phyloP scores from a whole-genome alignment of 192 early-diverging fungal genomes.

The Coemansia furcata region DNA sequence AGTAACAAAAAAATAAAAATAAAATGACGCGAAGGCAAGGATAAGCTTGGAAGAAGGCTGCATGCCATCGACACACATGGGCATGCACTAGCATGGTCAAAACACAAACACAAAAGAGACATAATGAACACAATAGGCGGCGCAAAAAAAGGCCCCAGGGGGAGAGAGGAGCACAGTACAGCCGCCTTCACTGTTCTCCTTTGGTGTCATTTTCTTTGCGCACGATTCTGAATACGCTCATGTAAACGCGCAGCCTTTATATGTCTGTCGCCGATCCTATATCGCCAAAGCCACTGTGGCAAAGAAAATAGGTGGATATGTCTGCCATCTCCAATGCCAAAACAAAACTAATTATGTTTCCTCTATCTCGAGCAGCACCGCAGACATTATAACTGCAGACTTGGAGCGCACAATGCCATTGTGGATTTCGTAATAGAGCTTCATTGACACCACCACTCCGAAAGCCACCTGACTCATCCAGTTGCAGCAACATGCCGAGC shows the following conservation, averaged over 20 bases:
- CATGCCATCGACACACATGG: neutral
- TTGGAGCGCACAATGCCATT: too few species aligned
- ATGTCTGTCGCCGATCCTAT: neutral
- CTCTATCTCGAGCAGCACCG: neutral
- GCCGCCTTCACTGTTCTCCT: conserved; percentile 1
- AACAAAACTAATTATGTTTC: neutral
- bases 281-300: neutral
- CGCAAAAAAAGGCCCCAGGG: neutral
- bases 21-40: neutral
- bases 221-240: conserved; percentile 3
- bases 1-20: neutral
- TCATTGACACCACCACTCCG: neutral
- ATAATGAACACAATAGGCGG: conserved; percentile 4
- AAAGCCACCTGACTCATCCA: neutral
- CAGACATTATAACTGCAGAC: neutral
- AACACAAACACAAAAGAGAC: conserved; percentile 6
- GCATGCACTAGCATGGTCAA: neutral
- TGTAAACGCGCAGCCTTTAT: neutral
- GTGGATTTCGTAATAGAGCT: too few species aligned
- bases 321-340: neutral
- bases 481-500: neutral
- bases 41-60: neutral
- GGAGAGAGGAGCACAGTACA: neutral
- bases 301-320: neutral
- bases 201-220: conserved; percentile 8